These are phyloP conservation scores for Termitomyces sp. DNA, from an alignment of 768 basidiomycete species.

Conservation along the genomic window DNA sequence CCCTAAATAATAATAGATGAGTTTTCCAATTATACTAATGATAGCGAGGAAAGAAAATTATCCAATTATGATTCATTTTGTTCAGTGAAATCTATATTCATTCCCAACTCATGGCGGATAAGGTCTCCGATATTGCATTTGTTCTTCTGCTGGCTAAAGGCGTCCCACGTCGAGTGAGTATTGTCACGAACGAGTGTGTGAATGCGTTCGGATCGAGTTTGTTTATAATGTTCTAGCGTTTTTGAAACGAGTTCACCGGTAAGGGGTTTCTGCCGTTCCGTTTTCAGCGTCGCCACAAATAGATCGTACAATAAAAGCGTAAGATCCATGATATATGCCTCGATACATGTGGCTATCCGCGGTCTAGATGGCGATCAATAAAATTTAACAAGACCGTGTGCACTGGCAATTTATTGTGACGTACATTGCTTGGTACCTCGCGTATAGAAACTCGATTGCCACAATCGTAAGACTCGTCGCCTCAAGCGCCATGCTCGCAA, in stretches of 20 bases:
- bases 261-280: not conserved
- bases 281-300: slow-evolving; percentile 1
- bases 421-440: not conserved
- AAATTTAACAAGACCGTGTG: too few relatives aligned
- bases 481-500: slow-evolving; percentile 2
- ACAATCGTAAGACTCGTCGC: not conserved
- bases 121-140: not conserved
- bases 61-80: not conserved
- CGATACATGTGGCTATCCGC: slow-evolving; percentile 2
- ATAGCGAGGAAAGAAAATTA: not conserved
- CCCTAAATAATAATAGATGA: not conserved
- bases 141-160: not conserved
- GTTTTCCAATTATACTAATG: not conserved
- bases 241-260: not conserved
- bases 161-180: not conserved
- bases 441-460: not conserved
- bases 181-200: not conserved
- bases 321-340: slow-evolving; percentile 18
- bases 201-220: not conserved
- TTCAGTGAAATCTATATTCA: not conserved
- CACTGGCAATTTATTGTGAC: not conserved
- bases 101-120: not conserved
- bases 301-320: slow-evolving; percentile 11
- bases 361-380: not conserved
- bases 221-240: not conserved